Conservation (phyloP, 495 filamentous ascomycete species). For the Penicillium silybi region DNA sequence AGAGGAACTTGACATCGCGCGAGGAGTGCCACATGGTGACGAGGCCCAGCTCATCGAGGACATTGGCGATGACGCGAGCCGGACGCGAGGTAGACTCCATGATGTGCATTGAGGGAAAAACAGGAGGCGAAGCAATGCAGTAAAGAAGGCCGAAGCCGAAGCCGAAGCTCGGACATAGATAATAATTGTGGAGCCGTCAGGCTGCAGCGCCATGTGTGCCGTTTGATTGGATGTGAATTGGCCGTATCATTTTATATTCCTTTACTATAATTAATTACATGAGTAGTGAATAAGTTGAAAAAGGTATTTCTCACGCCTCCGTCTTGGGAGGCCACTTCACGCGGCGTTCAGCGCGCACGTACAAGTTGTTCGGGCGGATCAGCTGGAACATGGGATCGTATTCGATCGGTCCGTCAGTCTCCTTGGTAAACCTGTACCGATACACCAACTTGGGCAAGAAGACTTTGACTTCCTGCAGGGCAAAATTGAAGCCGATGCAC, state of each 20-base stretch:
- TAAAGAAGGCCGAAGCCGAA: conserved; percentile 3
- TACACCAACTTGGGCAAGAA: conserved; percentile 48
- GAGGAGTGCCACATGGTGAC: conserved; percentile 38
- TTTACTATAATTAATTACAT: too few species aligned
- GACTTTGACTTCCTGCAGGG: conserved; percentile 49
- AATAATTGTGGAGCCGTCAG: too few species aligned
- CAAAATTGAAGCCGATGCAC: conserved; percentile 58
- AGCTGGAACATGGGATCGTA: conserved; percentile 56
- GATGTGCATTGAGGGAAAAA: conserved; percentile 1
- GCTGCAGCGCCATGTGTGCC: too few species aligned
- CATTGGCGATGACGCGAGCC: conserved; percentile 6
- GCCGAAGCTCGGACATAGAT: neutral
- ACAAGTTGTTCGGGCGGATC: conserved; percentile 50
- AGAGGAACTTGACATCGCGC: conserved; percentile 69
- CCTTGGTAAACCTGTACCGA: conserved; percentile 46
- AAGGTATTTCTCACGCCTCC: neutral
- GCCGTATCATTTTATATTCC: too few species aligned
- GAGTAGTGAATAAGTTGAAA: too few species aligned
- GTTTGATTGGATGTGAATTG: too few species aligned
- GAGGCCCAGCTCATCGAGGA: conserved; percentile 37
- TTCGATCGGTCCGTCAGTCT: conserved; percentile 36
- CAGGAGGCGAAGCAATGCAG: neutral
- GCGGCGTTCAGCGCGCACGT: conserved; percentile 36
- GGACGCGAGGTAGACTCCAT: conserved; percentile 1
- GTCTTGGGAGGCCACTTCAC: conserved; percentile 21